Conservation (phyloP, 176 grass and related monocot genomes). For the Carex parvula region DNA sequence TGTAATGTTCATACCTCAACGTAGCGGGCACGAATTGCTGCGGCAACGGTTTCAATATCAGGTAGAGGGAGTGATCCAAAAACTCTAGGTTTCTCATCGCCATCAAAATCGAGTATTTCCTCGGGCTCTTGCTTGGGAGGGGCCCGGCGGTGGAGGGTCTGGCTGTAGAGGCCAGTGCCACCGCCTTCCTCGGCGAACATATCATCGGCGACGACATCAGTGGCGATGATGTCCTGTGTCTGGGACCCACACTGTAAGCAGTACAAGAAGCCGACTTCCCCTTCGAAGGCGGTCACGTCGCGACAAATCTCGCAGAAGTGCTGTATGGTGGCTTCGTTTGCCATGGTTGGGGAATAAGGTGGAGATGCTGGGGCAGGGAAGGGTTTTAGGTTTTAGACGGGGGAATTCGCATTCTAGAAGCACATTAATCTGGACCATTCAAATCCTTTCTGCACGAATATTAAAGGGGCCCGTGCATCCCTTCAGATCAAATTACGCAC, state of each 20-base stretch:
- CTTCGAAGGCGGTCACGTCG: slow-evolving; percentile 25
- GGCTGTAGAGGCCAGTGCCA: slow-evolving; percentile 15
- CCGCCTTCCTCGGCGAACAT: slow-evolving; percentile 1
- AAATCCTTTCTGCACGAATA: too few species aligned
- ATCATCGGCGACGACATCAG: slow-evolving; percentile 44
- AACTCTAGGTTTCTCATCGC: slow-evolving; percentile 28
- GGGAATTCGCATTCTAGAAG: too few species aligned
- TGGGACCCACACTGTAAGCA: slow-evolving; percentile 49
- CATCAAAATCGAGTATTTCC: not conserved
- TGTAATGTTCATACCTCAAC: not conserved
- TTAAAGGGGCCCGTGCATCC: too few species aligned
- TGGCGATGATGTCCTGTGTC: slow-evolving; percentile 41
- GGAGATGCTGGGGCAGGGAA: too few species aligned
- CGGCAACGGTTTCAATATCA: slow-evolving; percentile 26
- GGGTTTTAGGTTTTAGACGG: too few species aligned
- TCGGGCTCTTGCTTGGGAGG: slow-evolving; percentile 27
- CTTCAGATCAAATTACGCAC: too few species aligned
- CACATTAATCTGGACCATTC: too few species aligned
- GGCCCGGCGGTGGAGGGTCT: slow-evolving; percentile 21
- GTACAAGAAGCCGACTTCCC: slow-evolving; percentile 44
- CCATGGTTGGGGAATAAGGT: not conserved
- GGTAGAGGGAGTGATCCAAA: slow-evolving; percentile 12
- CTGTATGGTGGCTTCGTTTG: not conserved
- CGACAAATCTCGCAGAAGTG: slow-evolving; percentile 48
- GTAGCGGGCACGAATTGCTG: slow-evolving; percentile 43